Conservation (phyloP, 2,329 filamentous ascomycete genomes). For the Neobulgaria alba region DNA sequence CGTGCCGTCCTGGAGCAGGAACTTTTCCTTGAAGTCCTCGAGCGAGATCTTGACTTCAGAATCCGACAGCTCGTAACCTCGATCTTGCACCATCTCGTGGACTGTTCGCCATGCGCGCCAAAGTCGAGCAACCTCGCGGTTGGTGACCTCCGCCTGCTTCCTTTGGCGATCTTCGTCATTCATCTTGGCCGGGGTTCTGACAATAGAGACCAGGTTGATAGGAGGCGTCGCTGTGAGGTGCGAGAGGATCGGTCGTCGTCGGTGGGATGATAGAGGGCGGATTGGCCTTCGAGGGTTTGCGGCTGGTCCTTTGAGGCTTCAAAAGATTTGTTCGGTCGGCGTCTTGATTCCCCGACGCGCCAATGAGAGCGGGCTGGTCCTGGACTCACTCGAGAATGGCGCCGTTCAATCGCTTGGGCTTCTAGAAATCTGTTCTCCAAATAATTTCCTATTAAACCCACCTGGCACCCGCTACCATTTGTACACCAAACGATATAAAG, state of each 20-base stretch:
- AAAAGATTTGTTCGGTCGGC: not conserved
- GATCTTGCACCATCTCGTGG: constrained; percentile 88
- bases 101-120: constrained; percentile 93
- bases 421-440: no score
- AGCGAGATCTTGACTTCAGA: constrained; percentile 82
- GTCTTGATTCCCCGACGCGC: not conserved
- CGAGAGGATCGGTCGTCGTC: not conserved
- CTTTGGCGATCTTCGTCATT: constrained; percentile 24
- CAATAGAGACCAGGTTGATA: not conserved
- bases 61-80: constrained; percentile 87
- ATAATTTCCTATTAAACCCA: no score
- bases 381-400: no score
- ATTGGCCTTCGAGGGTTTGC: not conserved
- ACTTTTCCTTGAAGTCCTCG: constrained; percentile 68
- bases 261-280: not conserved
- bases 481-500: no score
- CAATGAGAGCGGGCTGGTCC: not conserved
- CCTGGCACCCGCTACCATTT: no score
- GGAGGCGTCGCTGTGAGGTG: not conserved
- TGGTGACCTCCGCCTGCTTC: constrained; percentile 28
- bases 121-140: constrained; percentile 50
- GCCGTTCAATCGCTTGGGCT: no score
- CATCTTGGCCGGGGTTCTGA: constrained; percentile 12
- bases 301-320: not conserved
- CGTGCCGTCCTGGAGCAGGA: constrained; percentile 61